Conservation (phyloP, 495 filamentous ascomycete species). For the Lichina pygmaea region DNA sequence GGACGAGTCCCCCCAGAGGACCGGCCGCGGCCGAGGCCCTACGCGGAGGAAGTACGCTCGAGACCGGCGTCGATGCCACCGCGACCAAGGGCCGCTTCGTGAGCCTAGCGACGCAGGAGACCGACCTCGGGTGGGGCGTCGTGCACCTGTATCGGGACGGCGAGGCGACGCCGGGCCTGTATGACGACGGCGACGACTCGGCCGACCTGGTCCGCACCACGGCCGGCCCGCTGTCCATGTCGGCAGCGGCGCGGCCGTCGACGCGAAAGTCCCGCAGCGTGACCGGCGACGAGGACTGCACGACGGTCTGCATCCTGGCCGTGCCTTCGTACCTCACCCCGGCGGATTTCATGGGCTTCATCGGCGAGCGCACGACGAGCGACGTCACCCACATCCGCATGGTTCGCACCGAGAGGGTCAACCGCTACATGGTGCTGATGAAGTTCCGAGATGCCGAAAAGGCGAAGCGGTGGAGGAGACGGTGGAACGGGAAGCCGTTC, state of each 20-base stretch:
- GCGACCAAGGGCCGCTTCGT: slow-evolving; percentile 57
- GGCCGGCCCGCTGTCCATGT: not conserved
- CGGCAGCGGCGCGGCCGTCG: slow-evolving; percentile 2
- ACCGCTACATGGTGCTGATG: slow-evolving; percentile 92
- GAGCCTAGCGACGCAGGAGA: slow-evolving; percentile 44
- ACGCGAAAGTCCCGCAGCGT: slow-evolving; percentile 3
- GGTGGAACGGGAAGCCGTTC: slow-evolving; percentile 88
- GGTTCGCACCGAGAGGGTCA: slow-evolving; percentile 67
- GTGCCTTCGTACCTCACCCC: slow-evolving; percentile 84
- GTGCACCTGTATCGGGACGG: slow-evolving; percentile 82
- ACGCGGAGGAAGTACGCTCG: slow-evolving; percentile 1
- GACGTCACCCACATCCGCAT: slow-evolving; percentile 86
- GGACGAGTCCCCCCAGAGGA: not conserved
- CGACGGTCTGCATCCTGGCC: slow-evolving; percentile 80
- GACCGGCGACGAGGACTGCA: slow-evolving; percentile 30
- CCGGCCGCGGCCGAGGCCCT: no score
- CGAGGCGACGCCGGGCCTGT: slow-evolving; percentile 36
- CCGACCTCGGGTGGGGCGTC: slow-evolving; percentile 73
- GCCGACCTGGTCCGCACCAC: not conserved
- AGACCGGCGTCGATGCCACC: slow-evolving; percentile 19
- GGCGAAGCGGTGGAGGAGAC: slow-evolving; percentile 54
- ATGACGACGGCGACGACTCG: slow-evolving; percentile 5
- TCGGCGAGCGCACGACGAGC: slow-evolving; percentile 70
- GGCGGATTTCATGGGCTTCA: slow-evolving; percentile 73
- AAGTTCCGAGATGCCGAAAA: slow-evolving; percentile 58